Evolutionary conservation across 202 grass and related monocot genomes (phyloP).

Genomic region (Sporobolus alterniflorus): DNA sequence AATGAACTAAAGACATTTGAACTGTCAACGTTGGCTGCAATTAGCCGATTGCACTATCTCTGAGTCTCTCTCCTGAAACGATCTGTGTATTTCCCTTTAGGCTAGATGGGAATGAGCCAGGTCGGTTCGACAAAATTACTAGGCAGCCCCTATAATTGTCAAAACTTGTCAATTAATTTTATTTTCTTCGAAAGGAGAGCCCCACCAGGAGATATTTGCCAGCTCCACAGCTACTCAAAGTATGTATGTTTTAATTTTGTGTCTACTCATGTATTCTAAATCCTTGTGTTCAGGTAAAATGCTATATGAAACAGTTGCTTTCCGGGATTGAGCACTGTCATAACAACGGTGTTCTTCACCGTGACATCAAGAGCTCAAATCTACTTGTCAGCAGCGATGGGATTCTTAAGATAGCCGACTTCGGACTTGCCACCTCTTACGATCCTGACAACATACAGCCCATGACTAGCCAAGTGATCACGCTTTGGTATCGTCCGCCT

Average conservation of each 20-base stretch:
- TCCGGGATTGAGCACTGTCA: conserved; percentile 92
- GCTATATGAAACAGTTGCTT: conserved; percentile 89
- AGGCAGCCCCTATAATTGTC: background rate
- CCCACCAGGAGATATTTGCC: conserved; percentile 10
- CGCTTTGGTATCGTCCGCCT: conserved; percentile 96
- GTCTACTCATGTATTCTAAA: conserved; percentile 1
- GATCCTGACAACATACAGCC: conserved; percentile 55
- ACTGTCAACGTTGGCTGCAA: conserved; percentile 42
- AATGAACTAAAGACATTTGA: conserved; percentile 30
- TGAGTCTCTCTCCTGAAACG: background rate
- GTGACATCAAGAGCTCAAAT: conserved; percentile 95
- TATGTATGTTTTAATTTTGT: background rate
- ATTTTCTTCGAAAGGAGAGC: conserved; percentile 5
- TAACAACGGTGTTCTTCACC: conserved; percentile 74
- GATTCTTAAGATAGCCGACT: conserved; percentile 94
- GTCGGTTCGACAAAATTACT: background rate
- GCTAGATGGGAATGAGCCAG: background rate
- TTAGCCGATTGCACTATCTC: background rate
- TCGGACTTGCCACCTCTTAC: conserved; percentile 81
- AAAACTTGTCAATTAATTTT: conserved; percentile 2
- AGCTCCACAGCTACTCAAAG: conserved; percentile 1
- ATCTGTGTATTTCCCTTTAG: background rate
- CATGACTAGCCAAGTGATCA: conserved; percentile 94
- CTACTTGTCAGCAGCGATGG: conserved; percentile 78
- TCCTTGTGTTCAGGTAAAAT: conserved; percentile 75